Evolutionary conservation across 225 moss, liverwort and hornwort species (phyloP).

Genomic region (Marchantia paleacea): DNA sequence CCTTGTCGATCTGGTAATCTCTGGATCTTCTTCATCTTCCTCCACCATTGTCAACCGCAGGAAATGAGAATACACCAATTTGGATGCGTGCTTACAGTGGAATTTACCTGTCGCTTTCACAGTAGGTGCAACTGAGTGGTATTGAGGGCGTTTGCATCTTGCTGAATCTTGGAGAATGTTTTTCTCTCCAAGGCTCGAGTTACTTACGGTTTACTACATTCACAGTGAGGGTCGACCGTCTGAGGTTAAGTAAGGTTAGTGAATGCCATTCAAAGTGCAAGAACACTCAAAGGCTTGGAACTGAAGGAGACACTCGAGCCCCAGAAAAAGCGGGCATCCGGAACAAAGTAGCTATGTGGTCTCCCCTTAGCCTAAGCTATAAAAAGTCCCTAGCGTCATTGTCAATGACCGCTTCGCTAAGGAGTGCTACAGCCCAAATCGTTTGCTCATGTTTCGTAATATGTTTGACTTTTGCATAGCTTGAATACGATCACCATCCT

Average conservation of each 20-base stretch:
- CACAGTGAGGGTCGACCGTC: no score
- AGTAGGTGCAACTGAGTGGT: not conserved
- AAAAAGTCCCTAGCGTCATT: no score
- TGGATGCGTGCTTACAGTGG: not conserved
- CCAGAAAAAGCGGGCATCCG: no score
- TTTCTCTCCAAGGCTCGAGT: no score
- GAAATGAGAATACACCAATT: not conserved
- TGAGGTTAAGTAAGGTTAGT: no score
- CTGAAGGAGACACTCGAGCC: no score
- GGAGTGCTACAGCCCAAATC: not conserved
- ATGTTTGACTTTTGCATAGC: constrained; percentile 22
- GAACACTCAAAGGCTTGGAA: no score
- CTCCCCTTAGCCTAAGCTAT: no score
- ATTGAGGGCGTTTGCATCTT: not conserved
- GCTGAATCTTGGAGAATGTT: not conserved
- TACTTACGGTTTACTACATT: no score
- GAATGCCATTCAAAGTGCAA: no score
- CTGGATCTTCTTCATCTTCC: not conserved
- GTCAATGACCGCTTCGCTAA: no score
- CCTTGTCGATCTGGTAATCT: constrained; percentile 60
- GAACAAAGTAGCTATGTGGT: no score
- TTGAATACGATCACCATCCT: constrained; percentile 53
- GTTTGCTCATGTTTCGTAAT: not conserved
- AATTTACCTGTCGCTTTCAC: not conserved
- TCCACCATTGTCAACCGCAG: not conserved